Evolutionary conservation across 495 filamentous ascomycete species (phyloP).

Genomic region (Penicillium paradoxum): DNA sequence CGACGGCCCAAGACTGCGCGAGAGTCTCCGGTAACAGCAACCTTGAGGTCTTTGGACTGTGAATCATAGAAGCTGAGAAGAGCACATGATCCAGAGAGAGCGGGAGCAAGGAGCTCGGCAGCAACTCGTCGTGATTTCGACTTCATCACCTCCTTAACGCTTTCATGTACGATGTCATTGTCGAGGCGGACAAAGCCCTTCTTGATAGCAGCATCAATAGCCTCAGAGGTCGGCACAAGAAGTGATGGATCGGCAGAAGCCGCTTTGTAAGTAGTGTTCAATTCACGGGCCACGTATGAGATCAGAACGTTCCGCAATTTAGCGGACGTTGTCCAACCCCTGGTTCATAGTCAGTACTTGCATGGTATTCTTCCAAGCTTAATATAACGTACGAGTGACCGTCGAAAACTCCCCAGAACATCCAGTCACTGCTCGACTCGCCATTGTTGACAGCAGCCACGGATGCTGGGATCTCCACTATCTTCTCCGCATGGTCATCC

Average conservation of each 20-base stretch:
- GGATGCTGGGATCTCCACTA: conserved; percentile 73
- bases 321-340: conserved; percentile 96
- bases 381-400: conserved; percentile 70
- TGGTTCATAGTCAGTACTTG: conserved; percentile 30
- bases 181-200: conserved; percentile 83
- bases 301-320: conserved; percentile 91
- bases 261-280: conserved; percentile 87
- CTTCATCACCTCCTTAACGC: conserved; percentile 80
- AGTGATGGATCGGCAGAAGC: conserved; percentile 57
- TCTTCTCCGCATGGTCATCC: conserved; percentile 96
- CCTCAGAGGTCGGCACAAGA: conserved; percentile 56
- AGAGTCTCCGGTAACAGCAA: conserved; percentile 93
- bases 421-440: conserved; percentile 77
- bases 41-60: conserved; percentile 71
- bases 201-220: conserved; percentile 89
- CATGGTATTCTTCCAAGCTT: not conserved
- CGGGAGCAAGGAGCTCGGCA: conserved; percentile 86
- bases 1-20: conserved; percentile 86
- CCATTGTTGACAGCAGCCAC: conserved; percentile 49
- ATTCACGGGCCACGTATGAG: conserved; percentile 84
- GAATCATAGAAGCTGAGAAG: conserved; percentile 95
- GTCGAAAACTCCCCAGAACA: conserved; percentile 99
- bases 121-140: conserved; percentile 80
- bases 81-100: conserved; percentile 91
- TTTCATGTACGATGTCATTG: conserved; percentile 86